Percentiles rank a stretch among this genome's conserved stretches.
Evolutionary conservation across 2,329 filamentous ascomycete species (phyloP).

Genomic region (Cryphonectria nitschkei): DNA sequence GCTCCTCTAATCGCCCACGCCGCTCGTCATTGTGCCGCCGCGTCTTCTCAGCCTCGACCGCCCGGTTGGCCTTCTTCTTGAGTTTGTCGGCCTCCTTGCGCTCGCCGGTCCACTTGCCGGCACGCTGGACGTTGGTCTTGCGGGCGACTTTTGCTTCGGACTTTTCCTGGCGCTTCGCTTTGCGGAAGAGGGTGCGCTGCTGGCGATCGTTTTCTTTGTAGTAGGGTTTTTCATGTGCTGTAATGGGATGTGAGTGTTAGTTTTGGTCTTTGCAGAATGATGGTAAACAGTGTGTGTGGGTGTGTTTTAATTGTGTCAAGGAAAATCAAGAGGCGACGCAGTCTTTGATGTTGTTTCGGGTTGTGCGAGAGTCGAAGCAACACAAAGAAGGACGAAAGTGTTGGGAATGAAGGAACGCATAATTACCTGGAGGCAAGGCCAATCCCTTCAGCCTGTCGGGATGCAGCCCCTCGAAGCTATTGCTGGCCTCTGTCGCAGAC

Average conservation of each 20-base stretch:
- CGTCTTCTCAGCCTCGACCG: conserved; percentile 24
- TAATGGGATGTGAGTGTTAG: neutral
- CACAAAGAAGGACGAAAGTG: neutral
- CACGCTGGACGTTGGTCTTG: conserved; percentile 30
- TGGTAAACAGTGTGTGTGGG: neutral
- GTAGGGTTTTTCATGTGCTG: conserved; percentile 37
- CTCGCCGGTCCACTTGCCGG: conserved; percentile 20
- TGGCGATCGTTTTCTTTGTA: conserved; percentile 35
- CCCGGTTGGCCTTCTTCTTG: conserved; percentile 25
- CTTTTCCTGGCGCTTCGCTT: conserved; percentile 40
- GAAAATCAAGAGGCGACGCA: neutral
- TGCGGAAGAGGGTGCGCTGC: conserved; percentile 42
- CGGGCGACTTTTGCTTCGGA: conserved; percentile 42
- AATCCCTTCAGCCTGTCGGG: conserved; percentile 3
- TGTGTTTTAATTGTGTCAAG: no score
- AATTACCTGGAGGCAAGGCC: conserved; percentile 6
- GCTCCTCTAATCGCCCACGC: neutral
- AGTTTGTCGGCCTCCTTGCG: conserved; percentile 22
- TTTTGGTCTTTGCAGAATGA: neutral
- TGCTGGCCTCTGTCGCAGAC: conserved; percentile 8
- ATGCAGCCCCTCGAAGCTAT: neutral
- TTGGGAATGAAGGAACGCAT: neutral
- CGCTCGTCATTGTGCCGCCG: conserved; percentile 6
- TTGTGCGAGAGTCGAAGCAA: neutral
- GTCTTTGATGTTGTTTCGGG: neutral